Conservation (phyloP, 2,329 filamentous ascomycete species). For the Sporothrix brasiliensis region DNA sequence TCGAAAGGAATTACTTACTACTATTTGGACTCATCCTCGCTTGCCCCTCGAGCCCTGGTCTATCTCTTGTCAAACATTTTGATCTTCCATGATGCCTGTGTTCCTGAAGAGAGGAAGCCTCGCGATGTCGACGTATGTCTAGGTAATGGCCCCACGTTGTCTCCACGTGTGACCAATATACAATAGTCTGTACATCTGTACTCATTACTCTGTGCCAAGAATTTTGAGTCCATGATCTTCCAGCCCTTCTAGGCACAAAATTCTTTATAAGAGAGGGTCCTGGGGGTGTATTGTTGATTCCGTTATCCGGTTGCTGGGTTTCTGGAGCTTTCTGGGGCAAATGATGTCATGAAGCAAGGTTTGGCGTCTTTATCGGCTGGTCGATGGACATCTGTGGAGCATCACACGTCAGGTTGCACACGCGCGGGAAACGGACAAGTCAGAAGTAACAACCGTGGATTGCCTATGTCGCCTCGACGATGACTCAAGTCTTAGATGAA, state of each 20-base stretch:
- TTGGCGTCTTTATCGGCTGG: slow-evolving; percentile 8
- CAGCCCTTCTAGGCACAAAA: not conserved
- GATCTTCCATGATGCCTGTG: not conserved
- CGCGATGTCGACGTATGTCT: not conserved
- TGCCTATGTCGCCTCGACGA: not conserved
- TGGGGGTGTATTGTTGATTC: not conserved
- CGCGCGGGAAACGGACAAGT: not conserved
- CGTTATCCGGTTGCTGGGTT: not conserved
- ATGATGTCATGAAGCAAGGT: slow-evolving; percentile 22
- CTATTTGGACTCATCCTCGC: not conserved
- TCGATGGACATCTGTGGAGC: not conserved
- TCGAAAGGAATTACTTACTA: slow-evolving; percentile 13
- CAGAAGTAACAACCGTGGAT: not conserved
- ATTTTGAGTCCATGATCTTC: not conserved
- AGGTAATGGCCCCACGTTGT: slow-evolving; percentile 6
- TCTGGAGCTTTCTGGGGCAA: not conserved
- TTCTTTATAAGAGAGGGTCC: not conserved
- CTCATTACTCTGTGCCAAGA: not conserved
- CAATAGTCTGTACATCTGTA: not conserved
- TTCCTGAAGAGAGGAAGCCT: not conserved
- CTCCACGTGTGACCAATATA: slow-evolving; percentile 6
- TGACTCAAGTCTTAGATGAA: not conserved
- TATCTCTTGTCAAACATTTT: not conserved
- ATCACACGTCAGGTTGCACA: slow-evolving; percentile 6
- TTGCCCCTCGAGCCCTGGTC: not conserved